These are phyloP conservation scores for Venturia pyrina DNA, from an alignment of 2,329 filamentous ascomycete genomes.

Conservation along the genomic window DNA sequence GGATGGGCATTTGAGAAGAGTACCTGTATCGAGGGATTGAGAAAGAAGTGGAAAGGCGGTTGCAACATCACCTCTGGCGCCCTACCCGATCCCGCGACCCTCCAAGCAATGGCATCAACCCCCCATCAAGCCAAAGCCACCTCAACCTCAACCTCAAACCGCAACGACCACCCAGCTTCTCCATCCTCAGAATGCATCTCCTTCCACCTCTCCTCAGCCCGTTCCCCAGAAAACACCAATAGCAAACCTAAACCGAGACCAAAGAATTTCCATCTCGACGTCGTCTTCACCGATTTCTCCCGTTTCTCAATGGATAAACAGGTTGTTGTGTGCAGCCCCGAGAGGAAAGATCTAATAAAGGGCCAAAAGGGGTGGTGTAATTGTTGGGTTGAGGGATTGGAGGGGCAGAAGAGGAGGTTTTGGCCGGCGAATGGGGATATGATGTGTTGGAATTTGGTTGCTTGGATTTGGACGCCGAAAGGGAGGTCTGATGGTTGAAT, in stretches of 20 bases:
- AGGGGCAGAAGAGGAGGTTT: not conserved
- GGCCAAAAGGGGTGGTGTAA: not conserved
- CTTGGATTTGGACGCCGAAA: not conserved
- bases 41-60: not conserved
- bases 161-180: not conserved
- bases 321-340: not conserved
- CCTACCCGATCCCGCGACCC: not conserved
- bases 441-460: not conserved
- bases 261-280: not conserved
- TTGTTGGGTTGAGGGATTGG: not conserved
- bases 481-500: not conserved
- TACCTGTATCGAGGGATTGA: not conserved
- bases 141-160: not conserved
- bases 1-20: not conserved
- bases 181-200: not conserved
- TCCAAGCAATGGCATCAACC: not conserved
- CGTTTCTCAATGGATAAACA: not conserved
- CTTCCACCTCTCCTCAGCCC: not conserved
- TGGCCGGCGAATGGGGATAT: not conserved
- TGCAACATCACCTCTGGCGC: not conserved
- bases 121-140: not conserved
- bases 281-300: not conserved
- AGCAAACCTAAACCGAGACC: not conserved
- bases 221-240: not conserved
- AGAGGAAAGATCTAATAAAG: not conserved